A percentile compares a stretch with the other conserved stretches of the same genome.
These are phyloP conservation scores for Aegle marmelos DNA, from an alignment of 345 rosid genomes.

Conservation along the genomic window DNA sequence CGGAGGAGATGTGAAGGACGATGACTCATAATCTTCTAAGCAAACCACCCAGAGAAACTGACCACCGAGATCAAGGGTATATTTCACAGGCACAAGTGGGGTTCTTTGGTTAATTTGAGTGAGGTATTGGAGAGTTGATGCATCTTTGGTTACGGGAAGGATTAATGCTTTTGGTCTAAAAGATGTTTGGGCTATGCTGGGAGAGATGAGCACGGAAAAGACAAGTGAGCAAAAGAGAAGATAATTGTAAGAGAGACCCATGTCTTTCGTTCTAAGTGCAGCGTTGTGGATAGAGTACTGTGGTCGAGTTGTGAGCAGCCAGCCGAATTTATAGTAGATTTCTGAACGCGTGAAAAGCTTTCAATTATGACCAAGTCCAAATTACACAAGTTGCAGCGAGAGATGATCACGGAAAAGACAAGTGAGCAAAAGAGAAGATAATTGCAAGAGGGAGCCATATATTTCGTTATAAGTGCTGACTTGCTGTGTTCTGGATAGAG, in stretches of 20 bases:
- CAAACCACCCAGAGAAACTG: neutral
- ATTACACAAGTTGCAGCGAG: neutral
- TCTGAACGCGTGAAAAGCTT: too few species aligned
- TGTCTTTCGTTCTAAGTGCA: too few species aligned
- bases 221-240: neutral
- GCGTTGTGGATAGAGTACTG: too few species aligned
- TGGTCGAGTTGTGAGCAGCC: too few species aligned
- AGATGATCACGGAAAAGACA: neutral
- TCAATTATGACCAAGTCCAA: too few species aligned
- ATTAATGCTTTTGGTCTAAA: slow-evolving; percentile 12
- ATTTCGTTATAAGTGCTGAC: too few species aligned
- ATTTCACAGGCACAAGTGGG: slow-evolving; percentile 2
- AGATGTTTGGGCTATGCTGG: neutral
- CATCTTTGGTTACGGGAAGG: slow-evolving; percentile 21
- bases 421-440: neutral
- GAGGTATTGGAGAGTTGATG: slow-evolving; percentile 14
- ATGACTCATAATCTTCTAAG: neutral
- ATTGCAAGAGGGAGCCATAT: too few species aligned
- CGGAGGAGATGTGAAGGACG: neutral
- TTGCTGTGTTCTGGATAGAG: too few species aligned
- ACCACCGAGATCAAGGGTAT: slow-evolving; percentile 5
- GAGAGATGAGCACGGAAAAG: neutral
- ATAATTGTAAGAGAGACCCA: neutral
- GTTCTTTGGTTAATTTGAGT: slow-evolving; percentile 27
- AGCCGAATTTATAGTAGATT: too few species aligned